A percentile compares a stretch with the other conserved stretches of the same genome.
Evolutionary conservation across 257 asterid genomes (phyloP).

Genomic region (Marsdenia floribunda): DNA sequence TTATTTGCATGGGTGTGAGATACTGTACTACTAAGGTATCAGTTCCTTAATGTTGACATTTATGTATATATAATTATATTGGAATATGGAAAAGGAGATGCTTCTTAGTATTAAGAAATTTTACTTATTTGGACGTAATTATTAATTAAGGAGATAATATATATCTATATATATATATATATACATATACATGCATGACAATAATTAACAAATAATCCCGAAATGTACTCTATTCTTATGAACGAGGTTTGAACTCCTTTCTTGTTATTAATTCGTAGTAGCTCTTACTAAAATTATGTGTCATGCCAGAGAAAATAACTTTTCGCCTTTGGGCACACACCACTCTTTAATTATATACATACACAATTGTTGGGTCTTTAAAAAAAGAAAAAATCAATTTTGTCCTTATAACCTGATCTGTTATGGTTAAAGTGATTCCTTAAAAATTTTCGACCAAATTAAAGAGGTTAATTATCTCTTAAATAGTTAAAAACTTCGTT

Average conservation of each 20-base stretch:
- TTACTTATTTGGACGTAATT: not conserved
- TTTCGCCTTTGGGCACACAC: not conserved
- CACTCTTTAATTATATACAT: not conserved
- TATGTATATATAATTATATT: not conserved
- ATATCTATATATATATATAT: not conserved
- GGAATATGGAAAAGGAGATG: not conserved
- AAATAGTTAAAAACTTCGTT: too few relatives aligned
- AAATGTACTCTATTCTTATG: too few relatives aligned
- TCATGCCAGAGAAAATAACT: not conserved
- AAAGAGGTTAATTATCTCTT: too few relatives aligned
- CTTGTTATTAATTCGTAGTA: not conserved
- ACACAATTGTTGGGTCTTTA: too few relatives aligned
- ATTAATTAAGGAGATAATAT: not conserved
- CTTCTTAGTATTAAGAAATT: not conserved
- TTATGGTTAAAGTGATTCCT: too few relatives aligned
- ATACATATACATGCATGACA: not conserved
- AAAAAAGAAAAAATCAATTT: too few relatives aligned
- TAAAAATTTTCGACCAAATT: too few relatives aligned
- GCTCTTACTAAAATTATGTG: constrained; percentile 4
- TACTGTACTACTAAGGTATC: not conserved
- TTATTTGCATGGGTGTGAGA: not conserved
- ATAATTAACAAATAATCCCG: not conserved
- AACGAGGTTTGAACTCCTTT: too few relatives aligned
- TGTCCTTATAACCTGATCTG: too few relatives aligned
- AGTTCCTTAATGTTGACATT: not conserved